Evolutionary conservation across 305 asterid genomes (phyloP).

Genomic region (Fraxinus baroniana): DNA sequence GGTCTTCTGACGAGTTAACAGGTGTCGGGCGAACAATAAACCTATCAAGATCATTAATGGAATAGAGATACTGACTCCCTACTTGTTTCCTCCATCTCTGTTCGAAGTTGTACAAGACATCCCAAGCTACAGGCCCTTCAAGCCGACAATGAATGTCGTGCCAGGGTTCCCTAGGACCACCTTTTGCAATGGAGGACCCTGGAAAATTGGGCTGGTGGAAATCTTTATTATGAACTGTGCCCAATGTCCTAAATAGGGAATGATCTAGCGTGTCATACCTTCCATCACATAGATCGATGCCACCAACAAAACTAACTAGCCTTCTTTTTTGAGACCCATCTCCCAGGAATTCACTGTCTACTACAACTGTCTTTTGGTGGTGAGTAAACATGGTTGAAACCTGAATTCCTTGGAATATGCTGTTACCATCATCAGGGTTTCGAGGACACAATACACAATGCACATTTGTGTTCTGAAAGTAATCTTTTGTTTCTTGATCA

Average conservation of each 20-base stretch:
- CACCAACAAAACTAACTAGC: conserved; percentile 73
- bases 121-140: conserved; percentile 94
- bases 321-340: conserved; percentile 32
- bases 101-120: conserved; percentile 76
- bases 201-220: conserved; percentile 86
- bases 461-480: conserved; percentile 55
- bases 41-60: conserved; percentile 41
- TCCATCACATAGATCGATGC: conserved; percentile 86
- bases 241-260: conserved; percentile 58
- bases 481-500: conserved; percentile 64
- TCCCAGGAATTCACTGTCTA: conserved; percentile 40
- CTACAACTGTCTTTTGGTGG: conserved; percentile 73
- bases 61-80: conserved; percentile 37
- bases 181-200: conserved; percentile 60
- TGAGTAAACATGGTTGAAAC: conserved; percentile 79
- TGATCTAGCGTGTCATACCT: conserved; percentile 69
- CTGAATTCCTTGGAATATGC: conserved; percentile 62
- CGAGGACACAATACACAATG: conserved; percentile 73
- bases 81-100: conserved; percentile 81
- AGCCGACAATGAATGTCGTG: conserved; percentile 77
- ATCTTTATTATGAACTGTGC: conserved; percentile 57
- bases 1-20: conserved; percentile 37
- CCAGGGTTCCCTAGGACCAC: conserved; percentile 96
- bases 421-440: conserved; percentile 52
- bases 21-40: conserved; percentile 44